Percentiles rank a stretch among this genome's conserved stretches.
phyloP scores from a whole-genome alignment of 441 rosid genomes.

The Erodium trifolium region DNA sequence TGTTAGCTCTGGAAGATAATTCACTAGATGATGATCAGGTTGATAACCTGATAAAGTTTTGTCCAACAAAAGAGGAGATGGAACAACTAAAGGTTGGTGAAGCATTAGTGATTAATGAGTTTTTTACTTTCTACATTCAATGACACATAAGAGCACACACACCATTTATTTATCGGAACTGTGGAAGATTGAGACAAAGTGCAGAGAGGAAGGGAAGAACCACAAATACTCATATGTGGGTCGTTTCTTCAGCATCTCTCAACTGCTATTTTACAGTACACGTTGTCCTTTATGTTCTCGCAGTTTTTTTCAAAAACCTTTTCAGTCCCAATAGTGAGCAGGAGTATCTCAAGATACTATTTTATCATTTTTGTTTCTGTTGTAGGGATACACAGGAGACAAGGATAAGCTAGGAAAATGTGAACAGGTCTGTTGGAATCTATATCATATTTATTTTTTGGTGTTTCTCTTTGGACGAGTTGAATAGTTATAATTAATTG shows the following conservation, averaged over 20 bases:
- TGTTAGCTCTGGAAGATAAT: constrained; percentile 78
- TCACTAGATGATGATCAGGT: constrained; percentile 84
- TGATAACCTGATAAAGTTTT: constrained; percentile 83
- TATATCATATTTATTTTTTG: constrained; percentile 1
- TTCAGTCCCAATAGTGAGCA: not conserved
- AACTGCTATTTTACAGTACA: not conserved
- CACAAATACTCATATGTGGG: not conserved
- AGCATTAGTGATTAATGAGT: not conserved
- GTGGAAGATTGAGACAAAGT: not conserved
- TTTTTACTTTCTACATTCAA: not conserved
- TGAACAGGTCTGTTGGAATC: constrained; percentile 53
- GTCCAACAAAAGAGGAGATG: constrained; percentile 93
- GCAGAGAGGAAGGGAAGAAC: not conserved
- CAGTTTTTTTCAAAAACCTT: not conserved
- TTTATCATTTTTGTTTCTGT: constrained; percentile 5
- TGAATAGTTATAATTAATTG: not conserved
- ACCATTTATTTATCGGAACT: not conserved
- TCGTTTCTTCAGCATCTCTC: not conserved
- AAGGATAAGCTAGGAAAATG: constrained; percentile 81
- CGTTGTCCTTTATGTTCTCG: not conserved
- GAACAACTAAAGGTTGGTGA: constrained; percentile 68
- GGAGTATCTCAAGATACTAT: not conserved
- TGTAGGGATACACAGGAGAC: constrained; percentile 67
- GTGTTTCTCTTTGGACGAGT: not conserved
- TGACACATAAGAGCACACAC: not conserved